These are phyloP conservation scores for Pezicula carpinea DNA, from an alignment of 2,329 filamentous ascomycete genomes.

Conservation along the genomic window DNA sequence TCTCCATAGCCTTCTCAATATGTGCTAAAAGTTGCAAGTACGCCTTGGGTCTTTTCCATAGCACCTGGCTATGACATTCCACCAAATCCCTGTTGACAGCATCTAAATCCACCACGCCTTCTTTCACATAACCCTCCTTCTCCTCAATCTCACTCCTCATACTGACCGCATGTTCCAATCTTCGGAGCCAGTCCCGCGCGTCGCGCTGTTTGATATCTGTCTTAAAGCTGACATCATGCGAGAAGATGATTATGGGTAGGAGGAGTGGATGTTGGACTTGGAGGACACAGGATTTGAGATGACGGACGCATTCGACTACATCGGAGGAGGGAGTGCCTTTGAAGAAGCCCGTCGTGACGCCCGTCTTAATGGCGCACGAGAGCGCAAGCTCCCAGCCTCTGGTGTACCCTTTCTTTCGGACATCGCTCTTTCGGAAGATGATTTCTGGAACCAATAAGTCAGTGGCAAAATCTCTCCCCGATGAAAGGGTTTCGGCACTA, in stretches of 20 bases:
- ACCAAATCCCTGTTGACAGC: slow-evolving; percentile 58
- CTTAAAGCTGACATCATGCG: slow-evolving; percentile 50
- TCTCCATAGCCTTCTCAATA: slow-evolving; percentile 37
- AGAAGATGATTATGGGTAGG: slow-evolving; percentile 55
- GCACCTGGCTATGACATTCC: slow-evolving; percentile 58
- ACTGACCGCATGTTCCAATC: slow-evolving; percentile 58
- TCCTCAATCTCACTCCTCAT: slow-evolving; percentile 41
- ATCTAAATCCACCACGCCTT: slow-evolving; percentile 50
- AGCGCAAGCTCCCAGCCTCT: slow-evolving; percentile 63
- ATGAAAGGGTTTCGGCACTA: slow-evolving; percentile 22
- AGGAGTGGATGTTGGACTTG: slow-evolving; percentile 56
- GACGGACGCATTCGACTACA: slow-evolving; percentile 44
- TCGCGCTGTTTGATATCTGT: slow-evolving; percentile 60
- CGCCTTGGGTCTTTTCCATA: slow-evolving; percentile 61
- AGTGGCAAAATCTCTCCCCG: background rate
- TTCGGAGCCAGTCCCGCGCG: slow-evolving; percentile 56
- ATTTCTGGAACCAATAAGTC: slow-evolving; percentile 42
- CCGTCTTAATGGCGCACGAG: slow-evolving; percentile 50
- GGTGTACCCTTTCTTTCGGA: slow-evolving; percentile 59
- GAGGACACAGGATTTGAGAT: slow-evolving; percentile 46
- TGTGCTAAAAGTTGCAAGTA: slow-evolving; percentile 50
- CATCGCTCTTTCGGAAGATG: slow-evolving; percentile 61
- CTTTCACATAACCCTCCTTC: slow-evolving; percentile 45
- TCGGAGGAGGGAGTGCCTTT: slow-evolving; percentile 58
- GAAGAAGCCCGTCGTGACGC: slow-evolving; percentile 55